Percentiles rank a stretch among this genome's conserved stretches.
phyloP scores from a whole-genome alignment of 1,284 basidiomycete genomes.

The Ceratobasidium sp. region DNA sequence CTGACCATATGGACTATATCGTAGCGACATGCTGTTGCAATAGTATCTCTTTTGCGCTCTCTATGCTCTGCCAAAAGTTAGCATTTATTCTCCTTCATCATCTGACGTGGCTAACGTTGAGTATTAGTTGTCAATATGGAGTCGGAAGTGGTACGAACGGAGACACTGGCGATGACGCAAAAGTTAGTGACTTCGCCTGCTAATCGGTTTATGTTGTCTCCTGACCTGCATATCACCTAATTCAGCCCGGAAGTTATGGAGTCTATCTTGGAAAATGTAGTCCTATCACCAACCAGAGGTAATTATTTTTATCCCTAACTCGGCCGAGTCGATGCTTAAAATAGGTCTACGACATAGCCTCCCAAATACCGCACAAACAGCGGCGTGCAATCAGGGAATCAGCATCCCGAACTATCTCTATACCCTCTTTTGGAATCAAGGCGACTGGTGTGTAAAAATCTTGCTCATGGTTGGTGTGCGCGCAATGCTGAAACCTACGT shows the following conservation, averaged over 20 bases:
- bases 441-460: background rate
- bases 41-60: background rate
- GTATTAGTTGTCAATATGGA: slow-evolving; percentile 25
- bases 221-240: background rate
- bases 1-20: too few relatives aligned
- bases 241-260: background rate
- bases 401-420: slow-evolving; percentile 25
- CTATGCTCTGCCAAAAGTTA: slow-evolving; percentile 32
- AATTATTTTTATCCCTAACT: background rate
- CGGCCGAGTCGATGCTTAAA: background rate
- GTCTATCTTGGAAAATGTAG: background rate
- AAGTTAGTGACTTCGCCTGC: background rate
- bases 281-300: slow-evolving; percentile 6
- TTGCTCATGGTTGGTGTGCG: background rate
- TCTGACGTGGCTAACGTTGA: too few relatives aligned
- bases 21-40: too few relatives aligned
- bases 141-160: background rate
- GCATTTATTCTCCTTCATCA: background rate
- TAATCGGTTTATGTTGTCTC: background rate
- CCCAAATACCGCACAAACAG: slow-evolving; percentile 2
- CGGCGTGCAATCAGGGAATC: slow-evolving; percentile 17
- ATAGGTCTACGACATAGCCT: background rate
- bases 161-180: slow-evolving; percentile 3
- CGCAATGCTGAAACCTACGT: background rate
- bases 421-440: slow-evolving; percentile 7